Base-by-base conservation (phyloP, 345 rosid species). In the Salix udensis region DNA sequence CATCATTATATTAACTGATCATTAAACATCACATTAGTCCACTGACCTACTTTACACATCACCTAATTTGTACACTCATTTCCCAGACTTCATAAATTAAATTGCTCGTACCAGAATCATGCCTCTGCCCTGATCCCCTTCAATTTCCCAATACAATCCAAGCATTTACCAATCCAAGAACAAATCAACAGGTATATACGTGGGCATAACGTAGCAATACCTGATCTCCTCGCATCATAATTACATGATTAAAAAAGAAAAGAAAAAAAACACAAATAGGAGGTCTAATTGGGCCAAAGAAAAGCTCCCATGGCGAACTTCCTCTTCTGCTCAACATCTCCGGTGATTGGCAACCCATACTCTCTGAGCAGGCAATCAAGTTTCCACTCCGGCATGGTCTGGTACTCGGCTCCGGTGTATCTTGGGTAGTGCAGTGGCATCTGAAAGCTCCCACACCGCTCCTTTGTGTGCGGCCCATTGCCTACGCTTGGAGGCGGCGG, bases 381-480 rank as follows among this genome's bases (percentile, higher is more conserved):
- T 46, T 53, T 65, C 82, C 82, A 80, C 34, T 80, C 79, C 0
- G 76, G 82, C 79, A 80, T 80, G 44, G 64, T 53, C 67, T 75
- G 72, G 18, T 80, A 75, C 19, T 55, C 82, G 14, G 68, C 36
- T 42, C 31, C 28, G 44, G 50, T 80, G 79, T 70, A 75, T 71
- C 62, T 65, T 0, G 79, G 82, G 50, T 75, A 80, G 72, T 80
- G 82, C 72, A 80, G 11, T 0, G 82, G 82, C 82, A 80, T 80
- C 75, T 80, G 79, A 44, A 80, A 80, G 26, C 40, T 10, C 37
- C 71, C 78, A 3, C 74, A 48, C 3, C 34, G 42, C 60, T 78
- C 80, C 66, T 65, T 55, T 7, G 61, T 10, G 19, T 52, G 66
- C 11, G 53, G n/a, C 18, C 37, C 58, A 16, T 44, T 46, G 34